Evolutionary conservation across 2,329 filamentous ascomycete species (phyloP).

Genomic region (Fusarium scirpi): DNA sequence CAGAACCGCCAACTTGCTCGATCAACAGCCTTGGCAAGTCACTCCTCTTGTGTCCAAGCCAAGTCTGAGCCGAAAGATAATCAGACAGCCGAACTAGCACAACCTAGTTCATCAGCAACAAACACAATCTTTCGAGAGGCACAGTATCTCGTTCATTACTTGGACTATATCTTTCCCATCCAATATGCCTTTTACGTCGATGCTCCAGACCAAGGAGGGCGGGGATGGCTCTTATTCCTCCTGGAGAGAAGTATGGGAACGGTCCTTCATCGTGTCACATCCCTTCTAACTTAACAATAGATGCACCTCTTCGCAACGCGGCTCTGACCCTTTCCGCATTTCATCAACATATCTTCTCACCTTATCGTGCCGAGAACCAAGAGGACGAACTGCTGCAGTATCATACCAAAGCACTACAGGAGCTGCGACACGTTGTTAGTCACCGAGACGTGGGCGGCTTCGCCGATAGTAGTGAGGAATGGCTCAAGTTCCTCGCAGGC

Average conservation of each 20-base stretch:
- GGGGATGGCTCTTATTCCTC: no score
- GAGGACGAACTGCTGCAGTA: conserved; percentile 41
- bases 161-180: conserved; percentile 48
- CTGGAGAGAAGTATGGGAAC: no score
- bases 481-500: conserved; percentile 44
- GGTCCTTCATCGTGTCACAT: no score
- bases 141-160: conserved; percentile 46
- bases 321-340: no score
- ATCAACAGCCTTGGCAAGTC: no score
- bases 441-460: conserved; percentile 20
- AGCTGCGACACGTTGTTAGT: conserved; percentile 37
- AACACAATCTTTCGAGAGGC: conserved; percentile 42
- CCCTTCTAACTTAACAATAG: no score
- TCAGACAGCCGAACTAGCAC: no score
- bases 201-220: conserved; percentile 17
- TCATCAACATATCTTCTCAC: conserved; percentile 43
- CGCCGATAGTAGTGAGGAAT: conserved; percentile 30
- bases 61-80: no score
- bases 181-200: conserved; percentile 47
- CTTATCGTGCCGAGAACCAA: conserved; percentile 31
- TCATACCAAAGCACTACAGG: conserved; percentile 46
- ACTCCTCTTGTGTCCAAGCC: no score
- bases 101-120: not conserved
- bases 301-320: no score
- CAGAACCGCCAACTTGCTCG: no score